A percentile compares a stretch with the other conserved stretches of the same genome.
Conservation (phyloP, 768 basidiomycete genomes). For the Xerocomellus intermedius region DNA sequence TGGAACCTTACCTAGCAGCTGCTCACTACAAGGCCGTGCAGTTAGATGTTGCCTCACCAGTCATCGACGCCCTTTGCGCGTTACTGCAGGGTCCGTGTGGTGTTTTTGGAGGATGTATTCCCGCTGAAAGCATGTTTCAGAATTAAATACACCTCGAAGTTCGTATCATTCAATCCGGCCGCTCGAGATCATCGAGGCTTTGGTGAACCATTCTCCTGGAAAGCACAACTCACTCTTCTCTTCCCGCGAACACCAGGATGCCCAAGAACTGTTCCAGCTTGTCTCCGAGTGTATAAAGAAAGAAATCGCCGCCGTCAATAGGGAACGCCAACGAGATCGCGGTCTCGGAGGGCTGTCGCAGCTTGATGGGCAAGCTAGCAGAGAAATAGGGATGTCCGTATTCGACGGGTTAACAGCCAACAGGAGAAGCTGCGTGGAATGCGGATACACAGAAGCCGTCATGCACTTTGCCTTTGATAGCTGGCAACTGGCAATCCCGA, state of each 20-base stretch:
- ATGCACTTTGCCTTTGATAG: slow-evolving; percentile 90
- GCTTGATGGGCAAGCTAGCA: slow-evolving; percentile 17
- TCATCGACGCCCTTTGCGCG: slow-evolving; percentile 76
- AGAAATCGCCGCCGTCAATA: slow-evolving; percentile 72
- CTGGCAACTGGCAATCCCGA: slow-evolving; percentile 75
- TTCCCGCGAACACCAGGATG: slow-evolving; percentile 95
- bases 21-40: slow-evolving; percentile 76
- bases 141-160: slow-evolving; percentile 60
- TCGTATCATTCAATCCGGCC: slow-evolving; percentile 68
- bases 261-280: slow-evolving; percentile 96
- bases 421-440: slow-evolving; percentile 79
- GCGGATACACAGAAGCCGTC: slow-evolving; percentile 92
- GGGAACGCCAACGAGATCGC: slow-evolving; percentile 66
- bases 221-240: slow-evolving; percentile 67
- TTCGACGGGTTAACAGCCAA: slow-evolving; percentile 93
- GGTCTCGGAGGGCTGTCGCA: slow-evolving; percentile 61
- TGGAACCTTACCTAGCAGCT: slow-evolving; percentile 75
- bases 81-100: slow-evolving; percentile 59
- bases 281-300: slow-evolving; percentile 87
- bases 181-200: slow-evolving; percentile 64
- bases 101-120: not conserved
- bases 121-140: slow-evolving; percentile 37
- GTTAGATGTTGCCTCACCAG: slow-evolving; percentile 80
- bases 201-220: slow-evolving; percentile 53
- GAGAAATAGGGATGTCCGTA: slow-evolving; percentile 60